Evolutionary conservation across 345 rosid genomes (phyloP).

Genomic region (Corymbia maculata): DNA sequence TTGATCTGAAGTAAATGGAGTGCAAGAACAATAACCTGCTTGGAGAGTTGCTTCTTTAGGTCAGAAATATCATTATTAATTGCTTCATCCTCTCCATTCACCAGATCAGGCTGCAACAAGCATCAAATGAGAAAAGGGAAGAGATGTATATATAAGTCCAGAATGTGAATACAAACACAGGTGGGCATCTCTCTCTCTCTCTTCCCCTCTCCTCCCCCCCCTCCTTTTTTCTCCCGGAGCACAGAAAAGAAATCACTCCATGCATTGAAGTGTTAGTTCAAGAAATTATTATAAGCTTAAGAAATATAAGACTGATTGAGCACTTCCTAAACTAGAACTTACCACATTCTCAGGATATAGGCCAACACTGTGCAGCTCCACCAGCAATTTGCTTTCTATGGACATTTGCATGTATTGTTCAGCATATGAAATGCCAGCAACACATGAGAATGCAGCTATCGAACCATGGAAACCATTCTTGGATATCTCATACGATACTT

Average conservation of each 20-base stretch:
- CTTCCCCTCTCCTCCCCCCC: background rate
- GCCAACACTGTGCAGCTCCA: conserved; percentile 50
- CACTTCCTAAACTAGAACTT: background rate
- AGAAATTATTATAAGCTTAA: background rate
- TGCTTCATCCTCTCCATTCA: conserved; percentile 42
- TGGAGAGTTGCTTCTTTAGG: conserved; percentile 22
- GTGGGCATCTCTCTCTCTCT: background rate
- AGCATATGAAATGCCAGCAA: conserved; percentile 4
- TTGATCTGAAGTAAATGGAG: background rate
- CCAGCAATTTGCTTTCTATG: conserved; percentile 25
- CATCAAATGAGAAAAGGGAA: background rate
- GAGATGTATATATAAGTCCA: background rate
- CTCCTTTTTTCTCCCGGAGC: background rate
- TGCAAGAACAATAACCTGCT: conserved; percentile 21
- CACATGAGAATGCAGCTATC: background rate
- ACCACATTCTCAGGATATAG: conserved; percentile 40
- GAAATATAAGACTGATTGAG: background rate
- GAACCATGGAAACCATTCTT: background rate
- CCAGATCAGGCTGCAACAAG: conserved; percentile 44
- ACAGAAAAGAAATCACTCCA: background rate
- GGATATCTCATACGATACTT: conserved; percentile 1
- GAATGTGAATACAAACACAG: background rate
- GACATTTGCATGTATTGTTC: conserved; percentile 22
- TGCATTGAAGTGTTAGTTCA: background rate
- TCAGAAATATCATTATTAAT: conserved; percentile 26